Percentiles rank a stretch among this genome's conserved stretches.
Evolutionary conservation across 371 early-diverging fungal species (phyloP).

Genomic region (Sporodiniella umbellata): DNA sequence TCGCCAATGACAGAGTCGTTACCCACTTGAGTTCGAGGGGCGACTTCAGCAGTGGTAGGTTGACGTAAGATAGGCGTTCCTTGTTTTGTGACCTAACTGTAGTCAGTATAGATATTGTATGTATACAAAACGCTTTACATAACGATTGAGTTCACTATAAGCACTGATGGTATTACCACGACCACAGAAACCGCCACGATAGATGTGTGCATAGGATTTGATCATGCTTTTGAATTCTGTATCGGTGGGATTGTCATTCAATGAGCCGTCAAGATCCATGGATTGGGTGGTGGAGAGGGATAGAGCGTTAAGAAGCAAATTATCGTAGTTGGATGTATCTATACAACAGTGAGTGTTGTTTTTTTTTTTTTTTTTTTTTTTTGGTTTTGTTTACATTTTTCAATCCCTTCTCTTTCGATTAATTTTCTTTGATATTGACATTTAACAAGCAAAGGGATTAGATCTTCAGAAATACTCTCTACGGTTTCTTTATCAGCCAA

Average conservation of each 20-base stretch:
- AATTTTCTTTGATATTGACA: conserved; percentile 70
- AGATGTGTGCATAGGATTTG: conserved; percentile 43
- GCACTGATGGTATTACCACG: conserved; percentile 80
- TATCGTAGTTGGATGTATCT: conserved; percentile 33
- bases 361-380: background rate
- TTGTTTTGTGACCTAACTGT: conserved; percentile 52
- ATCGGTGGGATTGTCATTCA: conserved; percentile 22
- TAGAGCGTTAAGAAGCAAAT: conserved; percentile 41
- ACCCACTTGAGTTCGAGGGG: conserved; percentile 76
- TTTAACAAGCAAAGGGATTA: conserved; percentile 81
- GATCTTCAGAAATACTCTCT: conserved; percentile 77
- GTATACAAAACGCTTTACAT: conserved; percentile 50
- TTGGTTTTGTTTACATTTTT: conserved; percentile 47
- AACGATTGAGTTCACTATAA: conserved; percentile 85
- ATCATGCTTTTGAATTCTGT: conserved; percentile 44
- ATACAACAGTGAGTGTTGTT: too few species aligned
- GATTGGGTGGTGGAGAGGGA: conserved; percentile 46
- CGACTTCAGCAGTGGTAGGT: conserved; percentile 61
- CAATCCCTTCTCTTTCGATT: conserved; percentile 64
- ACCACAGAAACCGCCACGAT: conserved; percentile 57
- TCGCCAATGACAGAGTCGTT: conserved; percentile 91
- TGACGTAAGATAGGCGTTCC: conserved; percentile 54
- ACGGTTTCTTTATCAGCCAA: conserved; percentile 66
- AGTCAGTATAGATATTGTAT: background rate
- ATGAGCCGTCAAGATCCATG: conserved; percentile 27